These are phyloP conservation scores for Euphorbia schlechtendalii DNA, from an alignment of 441 rosid species.

Conservation along the genomic window DNA sequence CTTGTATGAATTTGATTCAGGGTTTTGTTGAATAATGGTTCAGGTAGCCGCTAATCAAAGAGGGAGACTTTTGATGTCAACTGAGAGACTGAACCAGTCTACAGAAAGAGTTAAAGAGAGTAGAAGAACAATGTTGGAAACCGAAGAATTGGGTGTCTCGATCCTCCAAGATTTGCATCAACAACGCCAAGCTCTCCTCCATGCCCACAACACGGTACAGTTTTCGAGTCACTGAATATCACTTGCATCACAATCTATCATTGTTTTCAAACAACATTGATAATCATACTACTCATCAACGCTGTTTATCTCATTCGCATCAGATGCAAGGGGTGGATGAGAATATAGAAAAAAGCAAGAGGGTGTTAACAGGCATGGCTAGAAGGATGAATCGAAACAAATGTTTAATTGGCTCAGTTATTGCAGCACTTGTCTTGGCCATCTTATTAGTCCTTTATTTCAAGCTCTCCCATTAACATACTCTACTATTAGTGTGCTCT, in stretches of 20 bases:
- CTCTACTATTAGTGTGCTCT: no score
- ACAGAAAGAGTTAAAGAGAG: conserved; percentile 72
- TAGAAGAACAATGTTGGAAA: conserved; percentile 80
- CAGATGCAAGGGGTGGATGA: conserved; percentile 89
- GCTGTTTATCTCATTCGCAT: conserved; percentile 2
- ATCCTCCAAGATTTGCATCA: conserved; percentile 78
- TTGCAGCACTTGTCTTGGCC: conserved; percentile 44
- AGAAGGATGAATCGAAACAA: conserved; percentile 76
- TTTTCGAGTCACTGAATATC: background rate
- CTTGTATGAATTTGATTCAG: background rate
- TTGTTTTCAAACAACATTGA: background rate
- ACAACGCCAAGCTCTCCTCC: conserved; percentile 74
- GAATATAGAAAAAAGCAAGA: conserved; percentile 73
- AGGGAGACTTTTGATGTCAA: conserved; percentile 62
- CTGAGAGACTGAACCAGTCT: conserved; percentile 54
- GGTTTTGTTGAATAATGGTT: conserved; percentile 8
- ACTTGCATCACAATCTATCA: background rate
- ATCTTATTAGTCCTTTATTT: conserved; percentile 63
- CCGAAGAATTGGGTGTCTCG: conserved; percentile 91
- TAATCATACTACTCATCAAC: background rate
- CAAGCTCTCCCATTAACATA: conserved; percentile 36
- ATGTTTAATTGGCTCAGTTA: conserved; percentile 55
- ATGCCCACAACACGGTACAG: conserved; percentile 52
- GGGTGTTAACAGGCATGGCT: conserved; percentile 50
- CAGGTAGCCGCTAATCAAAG: conserved; percentile 85